A percentile compares a stretch with the other conserved stretches of the same genome.
Conservation (phyloP, 1,139 yeast species). For the Scheffersomyces quercinus region DNA sequence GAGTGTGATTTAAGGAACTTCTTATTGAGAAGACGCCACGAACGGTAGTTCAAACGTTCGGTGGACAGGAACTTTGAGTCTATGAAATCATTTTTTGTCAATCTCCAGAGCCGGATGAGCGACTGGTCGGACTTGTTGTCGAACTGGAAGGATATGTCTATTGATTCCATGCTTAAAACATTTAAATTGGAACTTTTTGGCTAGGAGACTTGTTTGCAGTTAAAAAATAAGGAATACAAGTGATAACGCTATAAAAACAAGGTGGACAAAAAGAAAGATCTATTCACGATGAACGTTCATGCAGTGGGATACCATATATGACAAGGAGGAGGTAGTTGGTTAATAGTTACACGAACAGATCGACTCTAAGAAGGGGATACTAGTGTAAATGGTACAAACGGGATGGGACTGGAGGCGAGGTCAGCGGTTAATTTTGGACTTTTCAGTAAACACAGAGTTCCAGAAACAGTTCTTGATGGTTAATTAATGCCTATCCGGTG, state of each 20-base stretch:
- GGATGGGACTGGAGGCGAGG: too few species aligned
- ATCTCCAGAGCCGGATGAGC: constrained; percentile 15
- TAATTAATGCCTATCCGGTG: too few species aligned
- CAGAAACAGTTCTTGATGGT: too few species aligned
- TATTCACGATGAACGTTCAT: background rate
- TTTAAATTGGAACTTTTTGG: background rate
- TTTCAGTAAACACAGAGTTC: too few species aligned
- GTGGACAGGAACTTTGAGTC: constrained; percentile 11
- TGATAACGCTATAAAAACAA: background rate
- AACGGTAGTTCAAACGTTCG: constrained; percentile 15
- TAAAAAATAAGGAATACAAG: too few species aligned
- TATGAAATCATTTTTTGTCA: constrained; percentile 12
- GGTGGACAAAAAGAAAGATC: background rate
- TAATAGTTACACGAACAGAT: too few species aligned
- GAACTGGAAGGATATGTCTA: constrained; percentile 14
- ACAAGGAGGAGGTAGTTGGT: too few species aligned
- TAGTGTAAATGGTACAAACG: too few species aligned
- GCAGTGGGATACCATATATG: too few species aligned
- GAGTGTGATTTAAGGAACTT: constrained; percentile 5
- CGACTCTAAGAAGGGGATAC: too few species aligned
- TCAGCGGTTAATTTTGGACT: too few species aligned
- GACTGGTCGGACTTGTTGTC: constrained; percentile 15
- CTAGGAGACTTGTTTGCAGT: too few species aligned
- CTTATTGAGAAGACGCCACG: constrained; percentile 16
- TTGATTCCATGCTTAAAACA: constrained; percentile 12